Conservation (phyloP, 2,329 filamentous ascomycete genomes). For the Ophiostoma ulmi region DNA sequence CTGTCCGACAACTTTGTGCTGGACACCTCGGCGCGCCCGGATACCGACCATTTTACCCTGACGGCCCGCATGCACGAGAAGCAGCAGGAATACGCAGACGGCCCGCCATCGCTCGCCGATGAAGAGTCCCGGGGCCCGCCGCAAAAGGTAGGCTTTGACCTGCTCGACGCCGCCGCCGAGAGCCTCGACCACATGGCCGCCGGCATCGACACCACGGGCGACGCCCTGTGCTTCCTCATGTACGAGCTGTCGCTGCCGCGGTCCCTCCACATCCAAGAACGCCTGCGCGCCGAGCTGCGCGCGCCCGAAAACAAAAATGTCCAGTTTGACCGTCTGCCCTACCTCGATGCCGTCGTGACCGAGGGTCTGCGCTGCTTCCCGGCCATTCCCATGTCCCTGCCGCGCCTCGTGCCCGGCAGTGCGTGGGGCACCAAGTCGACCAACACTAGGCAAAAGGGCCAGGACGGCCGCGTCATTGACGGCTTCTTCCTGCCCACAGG, state of each 20-base stretch:
- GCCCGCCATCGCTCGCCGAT: constrained; percentile 25
- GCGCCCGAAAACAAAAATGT: constrained; percentile 25
- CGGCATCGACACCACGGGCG: constrained; percentile 68
- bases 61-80: constrained; percentile 54
- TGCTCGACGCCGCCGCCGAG: constrained; percentile 58
- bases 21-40: constrained; percentile 42
- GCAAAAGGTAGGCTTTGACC: constrained; percentile 38
- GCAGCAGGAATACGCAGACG: constrained; percentile 28
- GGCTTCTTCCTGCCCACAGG: constrained; percentile 49
- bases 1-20: constrained; percentile 57
- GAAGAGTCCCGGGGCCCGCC: constrained; percentile 14
- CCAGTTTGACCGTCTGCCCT: constrained; percentile 48
- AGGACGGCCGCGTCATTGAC: constrained; percentile 48
- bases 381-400: constrained; percentile 63
- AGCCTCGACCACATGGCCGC: constrained; percentile 68
- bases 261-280: constrained; percentile 47
- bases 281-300: constrained; percentile 49
- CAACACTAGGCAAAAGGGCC: background rate
- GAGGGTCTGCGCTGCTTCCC: constrained; percentile 60
- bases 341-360: constrained; percentile 58
- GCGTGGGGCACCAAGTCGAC: constrained; percentile 15
- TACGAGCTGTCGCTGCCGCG: constrained; percentile 61
- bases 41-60: constrained; percentile 52
- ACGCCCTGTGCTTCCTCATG: constrained; percentile 65
- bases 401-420: constrained; percentile 49